Conservation (phyloP, 1,139 yeast genomes). For the Kodamaea sp. region DNA sequence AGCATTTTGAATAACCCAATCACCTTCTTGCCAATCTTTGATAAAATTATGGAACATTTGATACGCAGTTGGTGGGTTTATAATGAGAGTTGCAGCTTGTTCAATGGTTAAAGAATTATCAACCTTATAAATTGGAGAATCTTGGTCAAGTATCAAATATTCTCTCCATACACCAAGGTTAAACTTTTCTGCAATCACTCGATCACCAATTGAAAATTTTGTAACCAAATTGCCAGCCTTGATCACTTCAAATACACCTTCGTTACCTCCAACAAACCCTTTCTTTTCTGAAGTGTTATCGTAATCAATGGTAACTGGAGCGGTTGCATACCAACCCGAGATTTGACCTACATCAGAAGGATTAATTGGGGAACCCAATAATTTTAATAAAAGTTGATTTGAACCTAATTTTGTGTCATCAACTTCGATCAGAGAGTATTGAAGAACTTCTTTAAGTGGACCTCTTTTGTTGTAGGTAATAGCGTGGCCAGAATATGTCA, state of each 20-base stretch:
- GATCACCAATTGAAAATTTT: constrained; percentile 25
- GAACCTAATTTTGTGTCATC: constrained; percentile 12
- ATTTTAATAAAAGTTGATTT: constrained; percentile 15
- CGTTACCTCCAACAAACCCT: constrained; percentile 41
- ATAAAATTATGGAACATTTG: constrained; percentile 28
- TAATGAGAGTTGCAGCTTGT: constrained; percentile 33
- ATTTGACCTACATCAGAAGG: constrained; percentile 44
- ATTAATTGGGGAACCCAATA: constrained; percentile 24
- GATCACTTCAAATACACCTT: constrained; percentile 29
- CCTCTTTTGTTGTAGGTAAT: constrained; percentile 22
- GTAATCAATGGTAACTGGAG: constrained; percentile 31
- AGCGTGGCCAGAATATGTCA: constrained; percentile 15
- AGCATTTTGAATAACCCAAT: constrained; percentile 35
- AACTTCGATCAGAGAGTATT: constrained; percentile 9
- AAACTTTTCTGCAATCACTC: constrained; percentile 28
- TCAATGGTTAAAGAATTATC: constrained; percentile 17
- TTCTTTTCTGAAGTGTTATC: constrained; percentile 27
- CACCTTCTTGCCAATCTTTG: constrained; percentile 28
- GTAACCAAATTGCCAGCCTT: constrained; percentile 22
- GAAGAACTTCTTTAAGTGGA: constrained; percentile 16
- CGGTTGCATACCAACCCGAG: constrained; percentile 41
- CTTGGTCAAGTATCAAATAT: constrained; percentile 15
- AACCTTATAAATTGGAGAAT: constrained; percentile 18
- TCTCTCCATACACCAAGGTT: constrained; percentile 39
- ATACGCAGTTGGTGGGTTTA: constrained; percentile 35